These are phyloP conservation scores for Cyberlindnera euphorbiiphila DNA, from an alignment of 805 yeast genomes.

Conservation along the genomic window DNA sequence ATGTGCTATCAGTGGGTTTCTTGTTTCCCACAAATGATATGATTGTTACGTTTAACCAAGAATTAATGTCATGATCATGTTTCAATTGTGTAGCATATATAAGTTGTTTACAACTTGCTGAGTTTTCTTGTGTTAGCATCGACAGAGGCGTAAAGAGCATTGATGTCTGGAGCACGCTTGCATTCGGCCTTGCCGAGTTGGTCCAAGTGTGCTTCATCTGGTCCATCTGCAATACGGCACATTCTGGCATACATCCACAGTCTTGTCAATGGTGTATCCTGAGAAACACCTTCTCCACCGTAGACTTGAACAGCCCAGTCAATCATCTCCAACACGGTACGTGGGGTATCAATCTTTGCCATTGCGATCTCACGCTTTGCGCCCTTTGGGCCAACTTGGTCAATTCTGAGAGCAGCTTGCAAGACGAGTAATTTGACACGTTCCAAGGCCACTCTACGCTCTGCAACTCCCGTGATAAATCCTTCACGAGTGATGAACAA, in stretches of 20 bases:
- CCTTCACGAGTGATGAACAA: constrained; percentile 47
- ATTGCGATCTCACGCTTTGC: constrained; percentile 55
- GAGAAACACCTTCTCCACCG: constrained; percentile 64
- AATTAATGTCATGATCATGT: not conserved
- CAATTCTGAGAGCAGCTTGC: constrained; percentile 59
- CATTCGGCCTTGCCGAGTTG: constrained; percentile 51
- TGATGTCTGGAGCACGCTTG: constrained; percentile 35
- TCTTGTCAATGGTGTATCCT: constrained; percentile 55
- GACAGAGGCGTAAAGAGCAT: constrained; percentile 29
- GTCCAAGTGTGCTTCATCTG: constrained; percentile 60
- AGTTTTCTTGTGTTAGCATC: constrained; percentile 20
- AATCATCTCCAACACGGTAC: constrained; percentile 44
- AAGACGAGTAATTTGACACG: constrained; percentile 51
- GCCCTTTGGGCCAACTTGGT: constrained; percentile 47
- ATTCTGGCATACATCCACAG: constrained; percentile 51
- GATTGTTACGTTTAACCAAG: not conserved
- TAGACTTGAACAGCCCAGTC: constrained; percentile 63
- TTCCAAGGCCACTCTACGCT: constrained; percentile 49
- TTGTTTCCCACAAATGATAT: no score
- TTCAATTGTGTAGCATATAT: not conserved
- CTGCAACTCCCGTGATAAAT: constrained; percentile 46
- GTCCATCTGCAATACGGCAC: constrained; percentile 64
- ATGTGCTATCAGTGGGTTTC: no score
- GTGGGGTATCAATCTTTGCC: constrained; percentile 62
- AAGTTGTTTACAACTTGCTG: constrained; percentile 13